Conservation (phyloP, 257 asterid genomes). For the Apocynum venetum region DNA sequence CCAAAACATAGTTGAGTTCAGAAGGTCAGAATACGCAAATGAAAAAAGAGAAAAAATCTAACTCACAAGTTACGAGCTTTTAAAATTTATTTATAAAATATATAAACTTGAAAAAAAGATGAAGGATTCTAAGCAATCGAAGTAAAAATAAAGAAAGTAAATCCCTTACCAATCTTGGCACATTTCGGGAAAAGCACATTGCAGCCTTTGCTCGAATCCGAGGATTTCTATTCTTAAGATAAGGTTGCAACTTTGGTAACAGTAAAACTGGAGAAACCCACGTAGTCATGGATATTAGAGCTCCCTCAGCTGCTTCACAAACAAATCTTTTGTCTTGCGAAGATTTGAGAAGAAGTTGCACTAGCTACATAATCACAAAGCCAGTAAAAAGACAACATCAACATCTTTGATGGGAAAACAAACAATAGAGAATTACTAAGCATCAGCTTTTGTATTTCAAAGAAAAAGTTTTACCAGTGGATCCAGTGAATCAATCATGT, state of each 20-base stretch:
- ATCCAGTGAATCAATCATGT: conserved; percentile 62
- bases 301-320: conserved; percentile 87
- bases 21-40: background rate
- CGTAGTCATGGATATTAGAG: conserved; percentile 64
- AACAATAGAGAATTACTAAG: conserved; percentile 4
- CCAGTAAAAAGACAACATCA: conserved; percentile 5
- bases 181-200: conserved; percentile 65
- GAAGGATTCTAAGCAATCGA: background rate
- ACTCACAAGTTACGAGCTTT: background rate
- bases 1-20: background rate
- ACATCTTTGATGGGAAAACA: background rate
- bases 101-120: background rate
- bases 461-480: conserved; percentile 53
- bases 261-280: conserved; percentile 72
- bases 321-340: conserved; percentile 96
- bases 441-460: conserved; percentile 11
- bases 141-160: conserved; percentile 4
- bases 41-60: background rate
- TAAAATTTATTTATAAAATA: background rate
- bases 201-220: conserved; percentile 94
- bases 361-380: conserved; percentile 46
- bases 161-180: conserved; percentile 58
- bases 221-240: conserved; percentile 77
- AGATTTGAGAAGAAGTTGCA: conserved; percentile 83
- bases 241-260: conserved; percentile 75